Conservation (phyloP, 1,139 yeast genomes). For the Scheffersomyces quercinus region DNA sequence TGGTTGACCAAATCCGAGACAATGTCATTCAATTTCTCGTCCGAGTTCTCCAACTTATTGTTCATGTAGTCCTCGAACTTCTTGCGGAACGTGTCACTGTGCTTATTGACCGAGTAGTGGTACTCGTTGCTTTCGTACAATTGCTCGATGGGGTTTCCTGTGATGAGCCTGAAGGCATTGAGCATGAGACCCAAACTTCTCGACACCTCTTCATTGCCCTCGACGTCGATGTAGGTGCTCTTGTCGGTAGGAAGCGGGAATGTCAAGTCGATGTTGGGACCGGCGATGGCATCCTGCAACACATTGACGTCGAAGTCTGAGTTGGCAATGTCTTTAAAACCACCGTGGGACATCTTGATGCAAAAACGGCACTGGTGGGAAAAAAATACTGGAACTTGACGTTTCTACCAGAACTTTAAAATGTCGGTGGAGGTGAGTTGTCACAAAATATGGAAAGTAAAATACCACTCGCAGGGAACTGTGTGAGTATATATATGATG, state of each 20-base stretch:
- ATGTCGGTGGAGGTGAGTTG: too few relatives aligned
- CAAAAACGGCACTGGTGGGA: too few relatives aligned
- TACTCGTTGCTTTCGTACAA: conserved; percentile 39
- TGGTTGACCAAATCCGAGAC: conserved; percentile 39
- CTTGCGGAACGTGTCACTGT: conserved; percentile 28
- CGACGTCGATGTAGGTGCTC: conserved; percentile 29
- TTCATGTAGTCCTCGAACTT: conserved; percentile 34
- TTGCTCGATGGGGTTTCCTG: conserved; percentile 25
- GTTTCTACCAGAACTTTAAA: too few relatives aligned
- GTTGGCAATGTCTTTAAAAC: conserved; percentile 7
- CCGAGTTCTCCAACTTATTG: conserved; percentile 32
- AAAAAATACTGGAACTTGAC: too few relatives aligned
- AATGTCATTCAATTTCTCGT: conserved; percentile 38
- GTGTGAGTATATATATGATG: too few relatives aligned
- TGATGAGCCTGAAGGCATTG: conserved; percentile 32
- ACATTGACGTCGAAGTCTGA: conserved; percentile 35
- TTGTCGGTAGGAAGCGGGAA: conserved; percentile 45
- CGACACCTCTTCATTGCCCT: conserved; percentile 28
- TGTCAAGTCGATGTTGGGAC: conserved; percentile 35
- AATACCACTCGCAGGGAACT: too few relatives aligned
- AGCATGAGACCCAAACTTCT: conserved; percentile 22
- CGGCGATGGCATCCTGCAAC: conserved; percentile 33
- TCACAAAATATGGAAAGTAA: too few relatives aligned
- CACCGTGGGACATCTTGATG: too few relatives aligned
- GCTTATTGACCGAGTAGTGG: conserved; percentile 36